phyloP scores from a whole-genome alignment of 2,329 filamentous ascomycete genomes.

The Trichothecium roseum region DNA sequence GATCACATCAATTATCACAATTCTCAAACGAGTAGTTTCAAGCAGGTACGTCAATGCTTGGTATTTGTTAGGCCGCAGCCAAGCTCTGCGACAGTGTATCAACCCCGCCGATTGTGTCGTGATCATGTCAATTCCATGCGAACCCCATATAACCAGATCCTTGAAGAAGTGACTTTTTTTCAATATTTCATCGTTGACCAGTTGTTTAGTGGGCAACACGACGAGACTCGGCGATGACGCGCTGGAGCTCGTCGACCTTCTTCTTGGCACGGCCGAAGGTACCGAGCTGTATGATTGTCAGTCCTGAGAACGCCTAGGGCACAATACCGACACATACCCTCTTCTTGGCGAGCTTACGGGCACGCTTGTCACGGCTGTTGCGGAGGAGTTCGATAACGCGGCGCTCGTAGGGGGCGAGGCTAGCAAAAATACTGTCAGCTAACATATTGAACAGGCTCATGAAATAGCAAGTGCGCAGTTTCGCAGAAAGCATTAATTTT shows the following conservation, averaged over 20 bases:
- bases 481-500: no score
- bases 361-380: conserved; percentile 99
- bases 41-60: conserved; percentile 14
- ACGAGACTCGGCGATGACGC: conserved; percentile 95
- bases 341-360: conserved; percentile 98
- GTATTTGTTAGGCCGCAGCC: conserved; percentile 23
- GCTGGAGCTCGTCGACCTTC: conserved; percentile 99
- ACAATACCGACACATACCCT: conserved; percentile 52
- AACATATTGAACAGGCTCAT: conserved; percentile 1
- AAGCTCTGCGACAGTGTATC: conserved; percentile 18
- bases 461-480: no score
- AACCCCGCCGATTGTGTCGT: conserved; percentile 20
- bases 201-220: conserved; percentile 45
- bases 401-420: conserved; percentile 92
- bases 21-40: no score
- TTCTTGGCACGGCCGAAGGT: conserved; percentile 98
- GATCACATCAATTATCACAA: no score
- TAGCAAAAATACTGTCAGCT: conserved; percentile 23
- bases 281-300: conserved; percentile 57
- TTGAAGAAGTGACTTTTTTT: background rate
- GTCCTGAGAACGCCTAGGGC: conserved; percentile 1
- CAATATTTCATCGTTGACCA: background rate
- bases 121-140: conserved; percentile 25
- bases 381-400: conserved; percentile 98
- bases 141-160: conserved; percentile 11